Evolutionary conservation across 2,329 filamentous ascomycete species (phyloP), one percentile per base, ranked within the genome.

Genomic region (Exserohilum rostratum): DNA sequence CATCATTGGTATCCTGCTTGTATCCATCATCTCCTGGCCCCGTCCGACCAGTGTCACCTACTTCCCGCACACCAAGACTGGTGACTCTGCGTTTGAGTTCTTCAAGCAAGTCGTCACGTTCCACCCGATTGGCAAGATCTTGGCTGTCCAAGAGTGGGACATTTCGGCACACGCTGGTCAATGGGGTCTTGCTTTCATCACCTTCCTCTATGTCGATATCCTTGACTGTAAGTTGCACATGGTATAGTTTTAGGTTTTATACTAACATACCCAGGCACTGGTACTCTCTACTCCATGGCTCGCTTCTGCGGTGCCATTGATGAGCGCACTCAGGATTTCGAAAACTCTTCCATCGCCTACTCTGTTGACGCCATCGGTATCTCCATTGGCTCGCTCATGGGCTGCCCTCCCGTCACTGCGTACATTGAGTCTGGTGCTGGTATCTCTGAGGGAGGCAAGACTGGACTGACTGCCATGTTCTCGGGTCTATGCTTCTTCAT

Each of bases 381-480:
- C 65, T 90, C 90, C 1, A 90, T 96, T 58, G 91, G 91, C 3
- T 86, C 90, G 5, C 79, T 96, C 1, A 81, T 96, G 44, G 91
- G 91, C 45, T 84, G 83, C 9, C 88, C 91, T 0, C 91, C 91
- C 0, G 90, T 96, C 3, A 96, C 91, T 0, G 90, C 91, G 9
- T 96, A 91, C 70, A 87, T 96, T 67, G 91, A 96, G 76, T 91
- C 88, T n/a, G 91, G 91, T 69, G 91, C 91, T 7, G 91, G 91
- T 65, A 96, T 96, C 60, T 90, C 90, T 0, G 91, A 96, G 75
- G 91, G 91, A 46, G 91, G 91, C 39, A 87, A 88, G 69, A 96
- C 91, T 0, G 91, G 91, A 13, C 77, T 96, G n/a, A 95, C 91
- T 0, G 87, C 90, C 42, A 90, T 93, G 74, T 80, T 85, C 13